These are phyloP conservation scores for Phytophthora quininea DNA, from an alignment of 352 stramenopile genomes.

Conservation along the genomic window DNA sequence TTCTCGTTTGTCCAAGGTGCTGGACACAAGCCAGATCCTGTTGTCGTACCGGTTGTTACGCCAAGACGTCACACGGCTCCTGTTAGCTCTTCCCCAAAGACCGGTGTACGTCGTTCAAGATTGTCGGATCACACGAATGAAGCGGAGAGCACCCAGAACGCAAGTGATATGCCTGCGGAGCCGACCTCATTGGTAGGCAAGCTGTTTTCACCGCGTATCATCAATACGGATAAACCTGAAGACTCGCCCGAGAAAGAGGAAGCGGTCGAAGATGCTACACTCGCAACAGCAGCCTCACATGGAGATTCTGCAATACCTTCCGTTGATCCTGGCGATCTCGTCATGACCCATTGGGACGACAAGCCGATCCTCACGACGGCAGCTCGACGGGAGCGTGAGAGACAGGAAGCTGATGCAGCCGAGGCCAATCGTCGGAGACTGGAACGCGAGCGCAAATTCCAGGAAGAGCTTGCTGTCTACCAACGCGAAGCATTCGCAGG, in stretches of 20 bases:
- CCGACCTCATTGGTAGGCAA: slow-evolving; percentile 21
- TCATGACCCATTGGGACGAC: slow-evolving; percentile 47
- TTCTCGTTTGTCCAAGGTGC: slow-evolving; percentile 85
- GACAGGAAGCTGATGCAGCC: slow-evolving; percentile 27
- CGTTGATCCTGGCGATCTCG: slow-evolving; percentile 8
- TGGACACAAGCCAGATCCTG: slow-evolving; percentile 16
- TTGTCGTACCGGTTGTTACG: slow-evolving; percentile 3
- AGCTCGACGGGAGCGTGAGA: slow-evolving; percentile 36
- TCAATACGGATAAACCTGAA: not conserved
- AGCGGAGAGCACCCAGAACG: not conserved
- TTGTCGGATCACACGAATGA: slow-evolving; percentile 8
- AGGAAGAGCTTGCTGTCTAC: slow-evolving; percentile 63
- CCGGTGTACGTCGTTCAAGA: not conserved
- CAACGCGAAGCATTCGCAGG: slow-evolving; percentile 29
- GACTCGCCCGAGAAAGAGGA: slow-evolving; percentile 17
- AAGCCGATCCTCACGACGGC: slow-evolving; percentile 57
- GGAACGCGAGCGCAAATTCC: slow-evolving; percentile 57
- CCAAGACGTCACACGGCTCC: slow-evolving; percentile 32
- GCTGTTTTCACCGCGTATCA: slow-evolving; percentile 6
- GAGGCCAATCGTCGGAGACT: slow-evolving; percentile 37
- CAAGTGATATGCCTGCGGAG: not conserved
- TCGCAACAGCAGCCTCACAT: slow-evolving; percentile 1
- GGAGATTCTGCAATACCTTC: slow-evolving; percentile 1
- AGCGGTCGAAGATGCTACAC: not conserved
- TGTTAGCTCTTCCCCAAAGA: not conserved